phyloP scores from a whole-genome alignment of 306 rosid species.

The Lathyrus oleraceus region DNA sequence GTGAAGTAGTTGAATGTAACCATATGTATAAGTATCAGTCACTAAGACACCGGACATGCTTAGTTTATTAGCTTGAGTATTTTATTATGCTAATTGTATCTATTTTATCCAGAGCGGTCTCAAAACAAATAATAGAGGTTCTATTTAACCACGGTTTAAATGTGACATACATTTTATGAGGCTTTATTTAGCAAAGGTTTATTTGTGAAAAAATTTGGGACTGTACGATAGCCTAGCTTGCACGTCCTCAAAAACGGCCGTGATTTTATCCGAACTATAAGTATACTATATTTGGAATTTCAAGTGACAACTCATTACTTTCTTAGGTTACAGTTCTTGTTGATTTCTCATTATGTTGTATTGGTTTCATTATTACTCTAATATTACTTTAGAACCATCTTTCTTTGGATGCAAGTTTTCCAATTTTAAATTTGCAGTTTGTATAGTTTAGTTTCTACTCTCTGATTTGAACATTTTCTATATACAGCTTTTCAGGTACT shows the following conservation, averaged over 20 bases:
- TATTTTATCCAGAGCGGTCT: not conserved
- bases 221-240: too few species aligned
- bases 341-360: constrained; percentile 27
- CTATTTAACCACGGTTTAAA: too few species aligned
- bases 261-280: too few species aligned
- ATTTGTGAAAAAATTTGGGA: too few species aligned
- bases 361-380: constrained; percentile 12
- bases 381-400: constrained; percentile 1
- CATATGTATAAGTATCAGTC: not conserved
- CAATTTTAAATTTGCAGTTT: constrained; percentile 31
- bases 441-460: constrained; percentile 32
- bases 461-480: constrained; percentile 33
- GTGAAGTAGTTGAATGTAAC: not conserved
- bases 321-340: constrained; percentile 24
- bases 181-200: too few species aligned
- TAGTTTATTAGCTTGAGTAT: not conserved
- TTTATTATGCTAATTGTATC: not conserved
- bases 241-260: too few species aligned
- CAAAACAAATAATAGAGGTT: too few species aligned
- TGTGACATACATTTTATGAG: too few species aligned
- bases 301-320: constrained; percentile 12
- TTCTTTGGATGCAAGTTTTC: constrained; percentile 3
- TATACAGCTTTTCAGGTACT: constrained; percentile 77
- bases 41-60: not conserved
- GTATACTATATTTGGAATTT: constrained; percentile 3